Evolutionary conservation across 768 basidiomycete species (phyloP).

Genomic region (Collybiopsis confluens): DNA sequence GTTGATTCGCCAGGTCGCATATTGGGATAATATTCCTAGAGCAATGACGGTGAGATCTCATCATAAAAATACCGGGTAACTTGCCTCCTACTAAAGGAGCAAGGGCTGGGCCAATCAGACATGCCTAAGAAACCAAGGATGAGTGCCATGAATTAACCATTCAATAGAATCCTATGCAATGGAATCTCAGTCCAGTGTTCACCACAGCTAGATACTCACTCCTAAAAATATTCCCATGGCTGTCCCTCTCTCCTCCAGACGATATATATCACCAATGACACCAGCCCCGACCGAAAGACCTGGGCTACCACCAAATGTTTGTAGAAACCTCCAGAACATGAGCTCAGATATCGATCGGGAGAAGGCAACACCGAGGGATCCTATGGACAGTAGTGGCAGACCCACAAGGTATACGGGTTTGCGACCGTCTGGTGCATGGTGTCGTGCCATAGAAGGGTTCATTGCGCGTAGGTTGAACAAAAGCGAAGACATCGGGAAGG

Average conservation of each 20-base stretch:
- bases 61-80: neutral
- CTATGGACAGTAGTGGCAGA: slow-evolving; percentile 55
- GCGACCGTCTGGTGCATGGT: slow-evolving; percentile 67
- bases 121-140: no score
- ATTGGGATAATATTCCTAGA: slow-evolving; percentile 48
- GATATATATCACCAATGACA: slow-evolving; percentile 65
- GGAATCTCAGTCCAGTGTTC: no score
- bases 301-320: slow-evolving; percentile 62
- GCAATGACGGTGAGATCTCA: neutral
- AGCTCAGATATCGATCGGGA: slow-evolving; percentile 41
- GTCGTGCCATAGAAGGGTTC: neutral
- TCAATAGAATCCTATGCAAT: no score
- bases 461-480: neutral
- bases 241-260: slow-evolving; percentile 53
- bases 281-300: slow-evolving; percentile 54
- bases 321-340: slow-evolving; percentile 59
- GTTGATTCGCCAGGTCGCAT: slow-evolving; percentile 63
- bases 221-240: slow-evolving; percentile 59
- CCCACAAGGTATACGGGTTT: slow-evolving; percentile 53
- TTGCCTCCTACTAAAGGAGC: slow-evolving; percentile 57
- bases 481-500: neutral
- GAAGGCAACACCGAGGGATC: slow-evolving; percentile 55
- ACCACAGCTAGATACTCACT: slow-evolving; percentile 25
- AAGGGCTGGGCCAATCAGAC: slow-evolving; percentile 55
- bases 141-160: no score